A percentile compares a stretch with the other conserved stretches of the same genome.
Evolutionary conservation across 768 basidiomycete species (phyloP).

Genomic region (Pleurotus citrinopileatus): DNA sequence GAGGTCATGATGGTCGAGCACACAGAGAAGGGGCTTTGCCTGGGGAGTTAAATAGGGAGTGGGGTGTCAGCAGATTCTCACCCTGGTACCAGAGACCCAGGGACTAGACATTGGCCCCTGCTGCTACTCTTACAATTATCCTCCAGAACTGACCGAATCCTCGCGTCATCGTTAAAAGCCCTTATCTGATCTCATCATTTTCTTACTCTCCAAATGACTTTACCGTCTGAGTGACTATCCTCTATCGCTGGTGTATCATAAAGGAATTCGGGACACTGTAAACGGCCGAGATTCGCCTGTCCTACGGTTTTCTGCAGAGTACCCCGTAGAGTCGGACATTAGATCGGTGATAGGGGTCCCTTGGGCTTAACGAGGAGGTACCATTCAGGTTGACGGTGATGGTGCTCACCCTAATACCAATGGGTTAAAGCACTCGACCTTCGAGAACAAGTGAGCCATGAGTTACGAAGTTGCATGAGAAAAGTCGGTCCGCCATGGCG

Average conservation of each 20-base stretch:
- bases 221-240: too few relatives aligned
- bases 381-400: not conserved
- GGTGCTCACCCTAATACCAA: not conserved
- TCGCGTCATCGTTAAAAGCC: not conserved
- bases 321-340: not conserved
- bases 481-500: not conserved
- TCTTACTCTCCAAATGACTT: not conserved
- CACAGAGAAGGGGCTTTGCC: not conserved
- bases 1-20: slow-evolving; percentile 51
- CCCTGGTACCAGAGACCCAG: too few relatives aligned
- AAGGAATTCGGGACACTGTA: too few relatives aligned
- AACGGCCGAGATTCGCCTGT: too few relatives aligned
- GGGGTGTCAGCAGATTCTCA: too few relatives aligned
- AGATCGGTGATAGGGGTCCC: slow-evolving; percentile 8
- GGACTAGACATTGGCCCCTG: too few relatives aligned
- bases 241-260: too few relatives aligned
- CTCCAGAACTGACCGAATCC: slow-evolving; percentile 5
- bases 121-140: too few relatives aligned
- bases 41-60: slow-evolving; percentile 6
- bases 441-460: not conserved
- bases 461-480: not conserved
- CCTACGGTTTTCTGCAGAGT: not conserved
- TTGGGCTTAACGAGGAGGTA: not conserved
- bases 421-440: not conserved
- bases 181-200: slow-evolving; percentile 9